A percentile compares a stretch with the other conserved stretches of the same genome.
Evolutionary conservation across 805 yeast species (phyloP).

Genomic region (Torulaspora microellipsoides): DNA sequence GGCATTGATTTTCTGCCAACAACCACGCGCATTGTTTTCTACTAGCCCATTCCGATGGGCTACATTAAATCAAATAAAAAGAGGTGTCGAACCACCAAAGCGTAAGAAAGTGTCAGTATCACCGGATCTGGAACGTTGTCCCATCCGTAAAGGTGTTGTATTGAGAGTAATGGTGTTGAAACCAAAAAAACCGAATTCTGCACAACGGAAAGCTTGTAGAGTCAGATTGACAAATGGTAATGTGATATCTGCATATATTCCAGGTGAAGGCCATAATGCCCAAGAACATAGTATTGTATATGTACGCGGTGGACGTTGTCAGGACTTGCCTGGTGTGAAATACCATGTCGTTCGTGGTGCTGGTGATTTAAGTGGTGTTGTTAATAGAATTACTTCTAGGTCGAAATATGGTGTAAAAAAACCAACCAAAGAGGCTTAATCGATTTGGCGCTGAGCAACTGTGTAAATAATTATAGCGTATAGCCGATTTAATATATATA

Average conservation of each 20-base stretch:
- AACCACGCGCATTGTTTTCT: slow-evolving; percentile 5
- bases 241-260: slow-evolving; percentile 86
- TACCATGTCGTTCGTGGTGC: slow-evolving; percentile 93
- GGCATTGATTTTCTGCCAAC: neutral
- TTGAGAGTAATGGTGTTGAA: slow-evolving; percentile 89
- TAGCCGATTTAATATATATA: too few species aligned
- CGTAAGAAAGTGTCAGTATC: slow-evolving; percentile 50
- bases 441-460: too few species aligned
- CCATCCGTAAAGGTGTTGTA: slow-evolving; percentile 90
- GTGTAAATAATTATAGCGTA: too few species aligned
- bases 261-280: slow-evolving; percentile 97
- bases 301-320: slow-evolving; percentile 97
- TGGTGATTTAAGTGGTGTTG: slow-evolving; percentile 90
- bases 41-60: slow-evolving; percentile 38
- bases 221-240: slow-evolving; percentile 89
- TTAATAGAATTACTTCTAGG: slow-evolving; percentile 83
- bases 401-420: slow-evolving; percentile 92
- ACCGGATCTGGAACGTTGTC: slow-evolving; percentile 79
- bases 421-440: slow-evolving; percentile 45
- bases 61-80: slow-evolving; percentile 71
- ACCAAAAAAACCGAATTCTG: slow-evolving; percentile 98
- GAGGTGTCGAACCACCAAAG: slow-evolving; percentile 53
- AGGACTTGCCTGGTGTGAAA: slow-evolving; percentile 97
- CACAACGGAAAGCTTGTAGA: slow-evolving; percentile 94
- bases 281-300: slow-evolving; percentile 96